Evolutionary conservation across 345 rosid genomes (phyloP), one percentile per base, ranked within the genome.

Genomic region (Murraya paniculata): DNA sequence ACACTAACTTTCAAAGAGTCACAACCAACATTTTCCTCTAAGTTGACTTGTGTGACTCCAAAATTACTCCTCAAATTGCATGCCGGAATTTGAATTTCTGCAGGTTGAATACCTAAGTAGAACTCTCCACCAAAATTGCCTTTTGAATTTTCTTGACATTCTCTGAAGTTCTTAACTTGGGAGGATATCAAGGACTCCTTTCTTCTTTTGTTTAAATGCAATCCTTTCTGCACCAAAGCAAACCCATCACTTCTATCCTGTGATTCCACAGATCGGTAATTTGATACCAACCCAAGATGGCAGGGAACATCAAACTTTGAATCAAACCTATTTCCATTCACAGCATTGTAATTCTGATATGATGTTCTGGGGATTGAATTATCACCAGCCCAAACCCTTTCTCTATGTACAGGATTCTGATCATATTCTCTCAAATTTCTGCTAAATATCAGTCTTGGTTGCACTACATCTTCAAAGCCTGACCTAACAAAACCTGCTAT

Each of bases 221-320:
- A 66, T 73, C 82, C 66, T 68, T 53, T 78, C 75, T 48, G 77
- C 79, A 62, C 39, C 71, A 80, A 77, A 58, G 77, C 57, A 77
- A 74, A 77, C 66, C 72, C 73, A 68, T 78, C 71, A 75, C 77
- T 65, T 67, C 72, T 78, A 57, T 68, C 72, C 76, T 53, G 76
- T 56, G 81, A 59, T 57, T 71, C 71, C 65, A 68, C 53, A 68
- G 80, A 71, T 62, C 28, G 76, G 76, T 45, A 58, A 67, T 81
- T 84, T 75, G 82, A 67, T 75, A 81, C 72, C 80, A 84, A 78
- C 18, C 82, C 69, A 41, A 81, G 80, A 81, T 81, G 64, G 41
- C 82, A 31, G 55, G 86, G 75, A 78, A 78, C 82, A 65, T 81
- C 86, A 66, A 60, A 67, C 78, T 75, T 67, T n/a, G 84, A 84